Evolutionary conservation across 495 filamentous ascomycete genomes (phyloP).

Genomic region (Stereocaulon alpinum): DNA sequence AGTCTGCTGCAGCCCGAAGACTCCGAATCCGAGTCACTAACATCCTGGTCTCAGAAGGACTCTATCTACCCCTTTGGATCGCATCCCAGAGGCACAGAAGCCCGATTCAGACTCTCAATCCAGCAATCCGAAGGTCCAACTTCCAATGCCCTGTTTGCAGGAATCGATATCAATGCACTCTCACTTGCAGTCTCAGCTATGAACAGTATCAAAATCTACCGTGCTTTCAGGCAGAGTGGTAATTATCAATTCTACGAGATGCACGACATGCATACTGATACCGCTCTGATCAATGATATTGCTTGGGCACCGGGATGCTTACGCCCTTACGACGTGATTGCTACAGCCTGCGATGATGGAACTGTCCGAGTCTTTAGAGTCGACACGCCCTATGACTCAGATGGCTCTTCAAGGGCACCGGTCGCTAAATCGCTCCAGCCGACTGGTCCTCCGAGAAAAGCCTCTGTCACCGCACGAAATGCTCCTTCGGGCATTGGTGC

Average conservation of each 20-base stretch:
- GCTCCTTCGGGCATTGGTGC: slow-evolving; percentile 42
- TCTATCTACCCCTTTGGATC: slow-evolving; percentile 52
- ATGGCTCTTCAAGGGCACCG: neutral
- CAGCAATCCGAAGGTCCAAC: slow-evolving; percentile 73
- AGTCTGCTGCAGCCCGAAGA: slow-evolving; percentile 78
- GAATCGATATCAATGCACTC: slow-evolving; percentile 61
- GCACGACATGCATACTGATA: slow-evolving; percentile 54
- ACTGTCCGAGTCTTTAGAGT: slow-evolving; percentile 77
- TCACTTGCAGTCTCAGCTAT: slow-evolving; percentile 76
- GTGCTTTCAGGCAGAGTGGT: slow-evolving; percentile 38
- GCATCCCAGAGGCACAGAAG: slow-evolving; percentile 65
- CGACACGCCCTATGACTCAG: slow-evolving; percentile 38
- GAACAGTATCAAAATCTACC: slow-evolving; percentile 67
- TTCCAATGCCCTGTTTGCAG: slow-evolving; percentile 63
- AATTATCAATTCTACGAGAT: slow-evolving; percentile 64
- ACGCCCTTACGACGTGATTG: slow-evolving; percentile 78
- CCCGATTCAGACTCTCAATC: slow-evolving; percentile 73
- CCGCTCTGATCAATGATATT: slow-evolving; percentile 75
- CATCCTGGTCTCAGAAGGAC: slow-evolving; percentile 65
- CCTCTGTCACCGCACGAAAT: slow-evolving; percentile 3
- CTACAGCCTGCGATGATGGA: slow-evolving; percentile 87
- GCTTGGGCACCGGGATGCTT: slow-evolving; percentile 87
- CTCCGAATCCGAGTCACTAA: slow-evolving; percentile 74
- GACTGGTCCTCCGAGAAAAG: neutral
- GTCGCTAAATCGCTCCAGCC: neutral